phyloP scores from a whole-genome alignment of 108 stramenopile genomes.

The Skeletonema costatum region DNA sequence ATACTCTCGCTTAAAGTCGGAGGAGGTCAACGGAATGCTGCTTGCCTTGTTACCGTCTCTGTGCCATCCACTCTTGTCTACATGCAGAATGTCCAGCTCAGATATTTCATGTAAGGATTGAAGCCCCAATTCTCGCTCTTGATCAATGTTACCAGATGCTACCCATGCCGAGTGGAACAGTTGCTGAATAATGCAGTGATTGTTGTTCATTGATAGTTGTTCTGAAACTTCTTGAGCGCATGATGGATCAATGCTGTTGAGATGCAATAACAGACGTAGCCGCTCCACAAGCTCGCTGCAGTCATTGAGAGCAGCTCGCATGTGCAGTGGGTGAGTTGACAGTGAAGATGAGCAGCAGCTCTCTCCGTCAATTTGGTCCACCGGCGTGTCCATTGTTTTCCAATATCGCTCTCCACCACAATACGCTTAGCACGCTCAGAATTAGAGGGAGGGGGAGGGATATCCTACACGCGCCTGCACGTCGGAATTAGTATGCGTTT shows the following conservation, averaged over 20 bases:
- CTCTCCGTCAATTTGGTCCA: not conserved
- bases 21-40: constrained; percentile 1
- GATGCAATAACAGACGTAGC: not conserved
- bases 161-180: not conserved
- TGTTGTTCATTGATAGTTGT: not conserved
- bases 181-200: not conserved
- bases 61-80: constrained; percentile 1
- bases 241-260: not conserved
- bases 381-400: not conserved
- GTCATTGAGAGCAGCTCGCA: not conserved
- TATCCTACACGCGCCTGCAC: not conserved
- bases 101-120: not conserved
- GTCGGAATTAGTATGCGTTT: not conserved
- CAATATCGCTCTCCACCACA: too few species aligned
- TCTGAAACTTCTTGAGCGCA: not conserved
- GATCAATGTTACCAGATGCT: not conserved
- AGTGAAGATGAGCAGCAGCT: not conserved
- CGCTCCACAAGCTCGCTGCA: not conserved
- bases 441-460: not conserved
- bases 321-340: not conserved
- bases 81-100: constrained; percentile 7
- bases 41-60: not conserved
- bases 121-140: constrained; percentile 11
- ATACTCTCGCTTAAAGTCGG: constrained; percentile 45
- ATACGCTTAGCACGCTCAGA: too few species aligned